Percentiles rank a stretch among this genome's conserved stretches.
Conservation (phyloP, 1,284 basidiomycete genomes). For the Cryptococcus sp. region DNA sequence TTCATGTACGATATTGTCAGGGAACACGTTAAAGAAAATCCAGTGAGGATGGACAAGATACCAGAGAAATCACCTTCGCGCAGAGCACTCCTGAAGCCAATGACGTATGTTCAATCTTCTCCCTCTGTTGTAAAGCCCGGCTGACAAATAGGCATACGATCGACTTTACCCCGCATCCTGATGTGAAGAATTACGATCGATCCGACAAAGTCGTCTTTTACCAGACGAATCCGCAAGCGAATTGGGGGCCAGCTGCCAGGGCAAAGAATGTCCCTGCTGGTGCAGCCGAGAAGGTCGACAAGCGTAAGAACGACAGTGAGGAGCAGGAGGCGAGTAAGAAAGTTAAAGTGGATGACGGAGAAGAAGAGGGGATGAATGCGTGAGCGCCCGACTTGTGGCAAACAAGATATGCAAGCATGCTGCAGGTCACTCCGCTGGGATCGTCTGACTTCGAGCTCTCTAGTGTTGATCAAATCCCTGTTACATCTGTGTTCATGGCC, state of each 20-base stretch:
- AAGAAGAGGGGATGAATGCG: constrained; percentile 15
- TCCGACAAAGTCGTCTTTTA: constrained; percentile 71
- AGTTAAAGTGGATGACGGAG: constrained; percentile 4
- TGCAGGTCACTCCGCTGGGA: too few relatives aligned
- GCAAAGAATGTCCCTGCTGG: constrained; percentile 24
- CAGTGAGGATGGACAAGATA: constrained; percentile 77
- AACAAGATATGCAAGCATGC: too few relatives aligned
- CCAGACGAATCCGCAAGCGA: constrained; percentile 80
- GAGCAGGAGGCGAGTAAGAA: constrained; percentile 2
- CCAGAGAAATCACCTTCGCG: constrained; percentile 65
- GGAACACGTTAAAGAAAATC: constrained; percentile 68
- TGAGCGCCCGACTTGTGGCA: background rate
- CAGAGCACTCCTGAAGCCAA: constrained; percentile 60
- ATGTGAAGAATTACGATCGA: constrained; percentile 54
- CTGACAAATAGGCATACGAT: constrained; percentile 55
- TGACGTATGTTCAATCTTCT: constrained; percentile 53
- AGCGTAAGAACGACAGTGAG: constrained; percentile 6
- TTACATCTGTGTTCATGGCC: too few relatives aligned
- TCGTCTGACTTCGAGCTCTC: too few relatives aligned
- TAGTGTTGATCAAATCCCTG: too few relatives aligned
- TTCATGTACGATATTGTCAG: constrained; percentile 80
- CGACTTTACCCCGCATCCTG: constrained; percentile 68
- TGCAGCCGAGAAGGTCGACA: background rate
- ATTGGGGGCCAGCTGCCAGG: constrained; percentile 75
- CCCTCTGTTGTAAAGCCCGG: background rate